Conservation (phyloP, 306 rosid genomes). For the Vicia villosa region DNA sequence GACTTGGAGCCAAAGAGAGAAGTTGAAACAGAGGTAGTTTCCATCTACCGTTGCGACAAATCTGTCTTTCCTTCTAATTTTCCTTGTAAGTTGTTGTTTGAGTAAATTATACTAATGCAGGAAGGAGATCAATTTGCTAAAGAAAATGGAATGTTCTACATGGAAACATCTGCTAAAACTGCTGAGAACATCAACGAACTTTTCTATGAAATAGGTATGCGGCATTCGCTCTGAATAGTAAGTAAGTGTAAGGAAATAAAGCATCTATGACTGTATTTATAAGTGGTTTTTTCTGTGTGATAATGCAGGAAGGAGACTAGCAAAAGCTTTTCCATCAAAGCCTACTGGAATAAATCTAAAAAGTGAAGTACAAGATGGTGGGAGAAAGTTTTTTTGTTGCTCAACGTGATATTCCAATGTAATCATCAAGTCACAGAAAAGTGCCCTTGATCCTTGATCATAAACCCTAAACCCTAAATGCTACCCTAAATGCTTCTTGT, state of each 20-base stretch:
- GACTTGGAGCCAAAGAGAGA: constrained; percentile 76
- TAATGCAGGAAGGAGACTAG: constrained; percentile 67
- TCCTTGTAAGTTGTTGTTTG: constrained; percentile 7
- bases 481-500: constrained; percentile 4
- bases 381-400: constrained; percentile 59
- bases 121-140: constrained; percentile 76
- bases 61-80: not conserved
- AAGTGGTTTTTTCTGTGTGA: constrained; percentile 28
- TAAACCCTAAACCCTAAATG: not conserved
- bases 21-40: constrained; percentile 58
- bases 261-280: constrained; percentile 3
- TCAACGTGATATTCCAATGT: constrained; percentile 42
- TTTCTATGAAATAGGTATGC: constrained; percentile 76
- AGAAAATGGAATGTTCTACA: constrained; percentile 81
- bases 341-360: constrained; percentile 54
- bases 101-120: constrained; percentile 42
- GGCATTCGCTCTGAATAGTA: not conserved
- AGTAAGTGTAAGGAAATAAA: constrained; percentile 13
- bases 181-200: constrained; percentile 76
- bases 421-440: constrained; percentile 30
- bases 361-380: constrained; percentile 43
- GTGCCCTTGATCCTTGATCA: too few relatives aligned
- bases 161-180: constrained; percentile 88
- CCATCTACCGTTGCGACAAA: not conserved
- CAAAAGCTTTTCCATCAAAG: constrained; percentile 53